Conservation (phyloP, 202 grass and related monocot genomes). For the Zoysia matrella region DNA sequence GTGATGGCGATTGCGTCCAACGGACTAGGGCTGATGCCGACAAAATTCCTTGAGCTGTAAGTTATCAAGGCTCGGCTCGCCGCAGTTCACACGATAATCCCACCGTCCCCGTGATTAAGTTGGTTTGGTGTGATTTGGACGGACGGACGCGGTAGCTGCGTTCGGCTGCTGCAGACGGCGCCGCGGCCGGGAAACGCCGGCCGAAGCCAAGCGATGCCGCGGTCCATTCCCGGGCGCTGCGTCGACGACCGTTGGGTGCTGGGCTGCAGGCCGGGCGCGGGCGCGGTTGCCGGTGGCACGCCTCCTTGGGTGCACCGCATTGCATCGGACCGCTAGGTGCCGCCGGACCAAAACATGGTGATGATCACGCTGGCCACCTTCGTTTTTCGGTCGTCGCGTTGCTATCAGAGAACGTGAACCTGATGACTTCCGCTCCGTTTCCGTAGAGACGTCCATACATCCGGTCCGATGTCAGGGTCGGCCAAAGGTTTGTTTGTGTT, state of each 20-base stretch:
- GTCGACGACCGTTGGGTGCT: background rate
- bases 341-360: background rate
- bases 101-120: background rate
- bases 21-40: too few species aligned
- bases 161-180: too few species aligned
- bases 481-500: background rate
- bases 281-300: too few species aligned
- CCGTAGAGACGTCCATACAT: too few species aligned
- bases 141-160: background rate
- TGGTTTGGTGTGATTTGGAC: background rate
- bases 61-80: too few species aligned
- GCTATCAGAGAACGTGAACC: background rate
- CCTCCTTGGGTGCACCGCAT: too few species aligned
- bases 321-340: background rate
- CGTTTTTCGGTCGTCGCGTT: background rate
- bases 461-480: background rate
- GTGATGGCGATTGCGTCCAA: background rate
- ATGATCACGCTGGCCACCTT: background rate
- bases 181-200: too few species aligned
- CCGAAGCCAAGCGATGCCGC: background rate
- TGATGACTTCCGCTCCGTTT: background rate
- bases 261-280: too few species aligned
- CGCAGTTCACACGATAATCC: too few species aligned
- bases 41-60: too few species aligned
- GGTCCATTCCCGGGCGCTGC: background rate